These are phyloP conservation scores for Aspergillus quadricinctus DNA, from an alignment of 2,329 filamentous ascomycete species.

Conservation along the genomic window DNA sequence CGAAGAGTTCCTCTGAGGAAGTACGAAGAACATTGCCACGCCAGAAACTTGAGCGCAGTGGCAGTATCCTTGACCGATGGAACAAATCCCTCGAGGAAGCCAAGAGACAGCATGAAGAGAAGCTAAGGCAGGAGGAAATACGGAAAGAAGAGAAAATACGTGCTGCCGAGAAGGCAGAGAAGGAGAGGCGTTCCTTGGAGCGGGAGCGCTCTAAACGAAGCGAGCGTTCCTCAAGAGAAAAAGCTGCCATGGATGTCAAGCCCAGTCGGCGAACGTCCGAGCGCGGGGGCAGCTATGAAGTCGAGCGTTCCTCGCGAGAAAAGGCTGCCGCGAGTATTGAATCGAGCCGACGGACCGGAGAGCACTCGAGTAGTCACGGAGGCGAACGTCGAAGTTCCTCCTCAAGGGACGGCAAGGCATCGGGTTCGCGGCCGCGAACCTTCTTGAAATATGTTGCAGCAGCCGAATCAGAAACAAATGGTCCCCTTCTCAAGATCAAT, in stretches of 20 bases:
- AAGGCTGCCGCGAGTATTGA: conserved; percentile 4
- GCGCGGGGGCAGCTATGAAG: neutral
- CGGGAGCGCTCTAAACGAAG: conserved; percentile 9
- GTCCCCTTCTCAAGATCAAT: conserved; percentile 37
- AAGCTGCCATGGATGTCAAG: conserved; percentile 12
- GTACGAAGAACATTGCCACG: conserved; percentile 26
- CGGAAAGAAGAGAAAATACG: conserved; percentile 17
- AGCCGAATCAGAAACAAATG: conserved; percentile 39
- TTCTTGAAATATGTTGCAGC: conserved; percentile 36
- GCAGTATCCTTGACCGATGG: conserved; percentile 30
- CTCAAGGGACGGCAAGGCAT: conserved; percentile 22
- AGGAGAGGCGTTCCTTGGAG: conserved; percentile 12
- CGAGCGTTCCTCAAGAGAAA: conserved; percentile 14
- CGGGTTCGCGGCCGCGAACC: conserved; percentile 21
- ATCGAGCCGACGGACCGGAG: conserved; percentile 17
- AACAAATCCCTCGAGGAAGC: conserved; percentile 33
- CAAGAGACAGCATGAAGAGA: conserved; percentile 32
- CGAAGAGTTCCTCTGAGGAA: conserved; percentile 34
- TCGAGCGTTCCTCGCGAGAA: conserved; percentile 2
- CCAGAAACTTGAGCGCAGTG: conserved; percentile 29
- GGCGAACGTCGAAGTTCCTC: conserved; percentile 21
- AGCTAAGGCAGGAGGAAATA: conserved; percentile 20
- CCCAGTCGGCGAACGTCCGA: conserved; percentile 14
- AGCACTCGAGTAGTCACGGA: conserved; percentile 22
- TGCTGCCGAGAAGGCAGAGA: conserved; percentile 12